phyloP scores from a whole-genome alignment of 176 grass and related monocot genomes.

The Melocanna baccifera region DNA sequence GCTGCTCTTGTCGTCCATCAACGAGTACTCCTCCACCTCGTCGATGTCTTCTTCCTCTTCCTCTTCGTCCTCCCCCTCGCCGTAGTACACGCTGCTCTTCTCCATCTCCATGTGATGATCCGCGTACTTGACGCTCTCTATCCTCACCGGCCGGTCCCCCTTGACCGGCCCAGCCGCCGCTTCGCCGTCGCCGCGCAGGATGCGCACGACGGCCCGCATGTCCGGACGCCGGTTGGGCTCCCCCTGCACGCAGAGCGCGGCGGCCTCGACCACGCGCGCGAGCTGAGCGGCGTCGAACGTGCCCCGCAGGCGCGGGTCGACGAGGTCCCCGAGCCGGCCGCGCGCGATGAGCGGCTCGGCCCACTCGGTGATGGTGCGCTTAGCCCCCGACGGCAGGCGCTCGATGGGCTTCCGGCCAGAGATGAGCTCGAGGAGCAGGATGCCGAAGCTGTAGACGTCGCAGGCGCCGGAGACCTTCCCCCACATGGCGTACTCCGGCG shows the following conservation, averaged over 20 bases:
- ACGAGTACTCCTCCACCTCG: slow-evolving; percentile 28
- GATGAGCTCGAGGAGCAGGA: slow-evolving; percentile 51
- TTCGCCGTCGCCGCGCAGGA: slow-evolving; percentile 28
- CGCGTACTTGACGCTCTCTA: slow-evolving; percentile 54
- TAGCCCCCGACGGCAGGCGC: slow-evolving; percentile 33
- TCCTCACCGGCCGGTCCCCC: not conserved
- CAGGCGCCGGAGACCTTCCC: slow-evolving; percentile 63
- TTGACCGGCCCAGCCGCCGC: not conserved
- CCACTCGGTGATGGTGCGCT: slow-evolving; percentile 66
- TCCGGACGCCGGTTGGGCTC: slow-evolving; percentile 37
- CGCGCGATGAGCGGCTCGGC: slow-evolving; percentile 41
- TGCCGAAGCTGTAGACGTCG: slow-evolving; percentile 75
- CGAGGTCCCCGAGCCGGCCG: slow-evolving; percentile 38
- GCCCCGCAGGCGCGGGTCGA: slow-evolving; percentile 44
- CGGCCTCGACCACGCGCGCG: slow-evolving; percentile 25
- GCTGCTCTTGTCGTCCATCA: slow-evolving; percentile 49
- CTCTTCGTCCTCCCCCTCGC: not conserved
- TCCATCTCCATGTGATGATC: slow-evolving; percentile 56
- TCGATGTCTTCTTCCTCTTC: not conserved
- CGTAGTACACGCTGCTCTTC: slow-evolving; percentile 33
- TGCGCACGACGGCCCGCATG: slow-evolving; percentile 45
- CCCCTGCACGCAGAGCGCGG: slow-evolving; percentile 49
- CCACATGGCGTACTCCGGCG: slow-evolving; percentile 58
- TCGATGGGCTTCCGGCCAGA: slow-evolving; percentile 54
- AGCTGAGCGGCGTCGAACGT: slow-evolving; percentile 50